Percentiles rank a stretch among this genome's conserved stretches.
These are phyloP conservation scores for Raffaelea albimanens DNA, from an alignment of 2,329 filamentous ascomycete genomes.

Conservation along the genomic window DNA sequence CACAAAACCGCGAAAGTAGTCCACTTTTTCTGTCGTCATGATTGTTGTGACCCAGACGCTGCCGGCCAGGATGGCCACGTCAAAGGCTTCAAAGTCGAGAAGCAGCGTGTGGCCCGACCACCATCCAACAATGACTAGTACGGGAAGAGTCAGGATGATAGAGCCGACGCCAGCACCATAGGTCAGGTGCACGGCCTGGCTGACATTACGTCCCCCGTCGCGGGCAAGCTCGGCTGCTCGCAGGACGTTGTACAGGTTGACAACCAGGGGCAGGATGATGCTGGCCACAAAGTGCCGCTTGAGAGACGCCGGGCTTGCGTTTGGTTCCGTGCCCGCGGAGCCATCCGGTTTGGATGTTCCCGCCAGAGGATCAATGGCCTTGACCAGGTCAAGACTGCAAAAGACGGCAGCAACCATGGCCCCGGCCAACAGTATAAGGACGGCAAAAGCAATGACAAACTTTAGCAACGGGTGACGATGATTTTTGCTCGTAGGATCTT, in stretches of 20 bases:
- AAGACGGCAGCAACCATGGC: conserved; percentile 1
- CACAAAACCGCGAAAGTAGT: conserved; percentile 6
- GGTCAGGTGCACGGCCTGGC: conserved; percentile 2
- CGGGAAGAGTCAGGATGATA: conserved; percentile 2
- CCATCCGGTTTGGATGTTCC: neutral
- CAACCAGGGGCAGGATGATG: conserved; percentile 7
- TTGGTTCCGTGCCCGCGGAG: no score
- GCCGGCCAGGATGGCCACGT: conserved; percentile 6
- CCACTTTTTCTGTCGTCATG: conserved; percentile 4
- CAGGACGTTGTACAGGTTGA: conserved; percentile 8
- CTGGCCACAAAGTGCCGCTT: conserved; percentile 8
- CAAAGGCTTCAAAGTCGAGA: conserved; percentile 6
- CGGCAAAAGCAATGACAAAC: neutral
- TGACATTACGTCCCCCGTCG: conserved; percentile 1
- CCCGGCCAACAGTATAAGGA: neutral
- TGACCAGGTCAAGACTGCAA: conserved; percentile 1
- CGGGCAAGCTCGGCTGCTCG: conserved; percentile 6
- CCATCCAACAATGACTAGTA: conserved; percentile 4
- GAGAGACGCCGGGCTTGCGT: neutral
- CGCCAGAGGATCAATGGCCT: neutral
- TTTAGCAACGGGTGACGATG: no score
- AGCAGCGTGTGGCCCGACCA: conserved; percentile 2
- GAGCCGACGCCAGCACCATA: conserved; percentile 2
- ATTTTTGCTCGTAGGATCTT: neutral
- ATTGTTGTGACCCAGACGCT: conserved; percentile 7